Evolutionary conservation across 2,329 filamentous ascomycete species (phyloP), one percentile per base, ranked within the genome.

Genomic region (Paecilomyces sp.): DNA sequence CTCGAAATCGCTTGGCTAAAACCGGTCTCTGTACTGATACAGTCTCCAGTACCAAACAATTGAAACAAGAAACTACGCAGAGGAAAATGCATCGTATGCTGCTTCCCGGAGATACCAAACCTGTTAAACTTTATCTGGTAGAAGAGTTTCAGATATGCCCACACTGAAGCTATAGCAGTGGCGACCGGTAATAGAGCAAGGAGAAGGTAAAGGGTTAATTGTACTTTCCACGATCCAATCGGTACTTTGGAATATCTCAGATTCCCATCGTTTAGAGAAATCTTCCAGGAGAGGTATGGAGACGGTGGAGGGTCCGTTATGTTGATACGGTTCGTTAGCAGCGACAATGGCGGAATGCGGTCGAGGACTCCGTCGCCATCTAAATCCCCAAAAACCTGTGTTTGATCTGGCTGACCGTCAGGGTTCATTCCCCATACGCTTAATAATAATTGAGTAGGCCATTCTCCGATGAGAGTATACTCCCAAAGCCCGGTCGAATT

Each of bases 371-470:
- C 76, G 65, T 86, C 83, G 24, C 75, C 74, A 67, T 86, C 81
- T 30, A 85, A 77, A 67, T 86, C 84, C n/a, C 84, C 84, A 61
- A 79, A 80, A 3, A 84, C 77, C 58, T 76, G 77, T 2, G 80
- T 79, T 57, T 81, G 76, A 68, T 87, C 84, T 0, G 84, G 83
- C 63, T 80, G 72, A 54, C 83, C 83, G 68, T 85, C 79, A 2
- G 79, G 77, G 65, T 86, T 83, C 68, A 86, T 81, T 57, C 84
- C 84, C 84, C 84, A 86, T 3, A 83, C 77, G 65, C 85, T 87
- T 59, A 86, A 71, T 66, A 85, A 82, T 60, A 83, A 77, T 36
- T 78, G 69, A 6, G 79, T 78, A 2, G 84, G 84, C 82, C 83
- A 87, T 66, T 87, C 84, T 11, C 78, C 76, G 78, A 85, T 82